A percentile compares a stretch with the other conserved stretches of the same genome.
Conservation (phyloP, 176 grass and related monocot genomes). For the Oropetium thomaeum region DNA sequence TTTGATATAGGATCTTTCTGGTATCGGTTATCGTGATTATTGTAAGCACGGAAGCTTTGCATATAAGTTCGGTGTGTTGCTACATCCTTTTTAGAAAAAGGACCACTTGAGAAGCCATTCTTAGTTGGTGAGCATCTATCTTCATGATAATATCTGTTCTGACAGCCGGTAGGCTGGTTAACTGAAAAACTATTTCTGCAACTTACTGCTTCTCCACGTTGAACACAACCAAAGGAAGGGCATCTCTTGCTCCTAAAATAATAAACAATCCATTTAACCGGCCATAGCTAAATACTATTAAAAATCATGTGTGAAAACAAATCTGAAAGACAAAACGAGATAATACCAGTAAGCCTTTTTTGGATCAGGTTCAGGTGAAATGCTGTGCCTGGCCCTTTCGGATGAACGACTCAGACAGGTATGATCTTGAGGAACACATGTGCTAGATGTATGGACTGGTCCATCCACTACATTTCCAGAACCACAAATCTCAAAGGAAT, state of each 20-base stretch:
- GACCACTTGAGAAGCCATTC: neutral
- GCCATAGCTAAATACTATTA: neutral
- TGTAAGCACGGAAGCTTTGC: neutral
- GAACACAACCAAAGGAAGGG: neutral
- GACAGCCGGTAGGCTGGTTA: slow-evolving; percentile 7
- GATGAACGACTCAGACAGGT: slow-evolving; percentile 4
- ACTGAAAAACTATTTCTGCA: slow-evolving; percentile 6
- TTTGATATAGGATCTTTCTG: neutral
- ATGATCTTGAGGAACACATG: neutral
- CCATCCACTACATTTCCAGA: slow-evolving; percentile 2
- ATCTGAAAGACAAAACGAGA: neutral
- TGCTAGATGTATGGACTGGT: slow-evolving; percentile 4
- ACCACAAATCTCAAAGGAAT: neutral
- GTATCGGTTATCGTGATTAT: neutral
- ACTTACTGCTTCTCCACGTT: neutral
- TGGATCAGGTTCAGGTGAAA: slow-evolving; percentile 17
- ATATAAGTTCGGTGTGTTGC: slow-evolving; percentile 24
- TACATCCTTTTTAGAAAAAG: slow-evolving; percentile 26
- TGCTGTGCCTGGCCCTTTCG: neutral
- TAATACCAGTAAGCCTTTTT: neutral
- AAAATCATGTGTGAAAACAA: neutral
- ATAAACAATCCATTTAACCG: slow-evolving; percentile 12
- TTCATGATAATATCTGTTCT: slow-evolving; percentile 24
- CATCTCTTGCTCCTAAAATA: slow-evolving; percentile 24
- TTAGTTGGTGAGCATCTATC: neutral